Evolutionary conservation across 345 rosid genomes (phyloP).

Genomic region (Citrus reticulata): DNA sequence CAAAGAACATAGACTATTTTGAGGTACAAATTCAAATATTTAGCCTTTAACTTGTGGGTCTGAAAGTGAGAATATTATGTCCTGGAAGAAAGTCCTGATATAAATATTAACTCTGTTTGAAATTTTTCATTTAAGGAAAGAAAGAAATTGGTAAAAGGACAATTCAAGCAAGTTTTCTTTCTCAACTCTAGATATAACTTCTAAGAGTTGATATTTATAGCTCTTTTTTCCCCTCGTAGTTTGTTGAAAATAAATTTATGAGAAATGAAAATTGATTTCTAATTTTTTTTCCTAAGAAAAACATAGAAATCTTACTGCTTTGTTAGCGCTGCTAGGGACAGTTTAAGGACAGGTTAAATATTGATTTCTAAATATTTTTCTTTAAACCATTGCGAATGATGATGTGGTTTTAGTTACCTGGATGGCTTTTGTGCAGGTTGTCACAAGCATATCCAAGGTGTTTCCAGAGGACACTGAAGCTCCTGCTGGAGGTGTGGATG

Average conservation of each 20-base stretch:
- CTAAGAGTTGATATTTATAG: not conserved
- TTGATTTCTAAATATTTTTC: not conserved
- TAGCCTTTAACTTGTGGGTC: not conserved
- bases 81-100: not conserved
- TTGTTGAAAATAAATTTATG: no score
- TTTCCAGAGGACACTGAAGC: conserved; percentile 85
- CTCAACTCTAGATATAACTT: not conserved
- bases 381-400: not conserved
- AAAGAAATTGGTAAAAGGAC: not conserved
- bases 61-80: not conserved
- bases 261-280: not conserved
- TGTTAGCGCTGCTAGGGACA: not conserved
- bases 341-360: not conserved
- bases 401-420: not conserved
- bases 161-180: not conserved
- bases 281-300: not conserved
- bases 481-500: conserved; percentile 88
- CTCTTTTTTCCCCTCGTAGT: not conserved
- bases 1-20: not conserved
- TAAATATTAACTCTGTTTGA: not conserved
- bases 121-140: not conserved
- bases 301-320: not conserved
- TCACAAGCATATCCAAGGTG: conserved; percentile 54
- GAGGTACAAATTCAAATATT: not conserved
- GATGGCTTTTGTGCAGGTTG: conserved; percentile 44